Conservation (phyloP, 495 filamentous ascomycete genomes). For the Talaromyces thailandensis region DNA sequence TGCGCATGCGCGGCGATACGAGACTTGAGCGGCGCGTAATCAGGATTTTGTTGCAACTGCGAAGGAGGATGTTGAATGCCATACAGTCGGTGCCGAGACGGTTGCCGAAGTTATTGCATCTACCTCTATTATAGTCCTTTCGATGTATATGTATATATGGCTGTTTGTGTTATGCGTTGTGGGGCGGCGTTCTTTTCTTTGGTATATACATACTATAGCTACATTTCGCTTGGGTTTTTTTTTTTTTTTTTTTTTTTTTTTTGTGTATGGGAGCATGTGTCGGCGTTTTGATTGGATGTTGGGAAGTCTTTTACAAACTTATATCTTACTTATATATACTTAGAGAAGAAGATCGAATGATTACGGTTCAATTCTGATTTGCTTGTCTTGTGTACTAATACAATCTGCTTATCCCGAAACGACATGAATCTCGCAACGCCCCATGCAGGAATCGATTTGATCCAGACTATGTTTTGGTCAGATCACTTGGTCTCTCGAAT, state of each 20-base stretch:
- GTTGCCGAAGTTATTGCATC: constrained; percentile 13
- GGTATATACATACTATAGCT: not conserved
- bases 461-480: not conserved
- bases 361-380: not conserved
- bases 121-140: not conserved
- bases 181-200: not conserved
- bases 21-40: constrained; percentile 70
- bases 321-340: not conserved
- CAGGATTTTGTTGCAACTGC: constrained; percentile 50
- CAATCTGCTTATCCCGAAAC: not conserved
- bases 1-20: constrained; percentile 66
- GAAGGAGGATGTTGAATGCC: constrained; percentile 48
- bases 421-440: not conserved
- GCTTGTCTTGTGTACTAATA: not conserved
- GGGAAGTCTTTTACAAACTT: not conserved
- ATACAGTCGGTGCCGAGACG: constrained; percentile 15
- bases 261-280: not conserved
- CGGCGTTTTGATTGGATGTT: not conserved
- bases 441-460: not conserved
- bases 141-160: not conserved
- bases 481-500: not conserved
- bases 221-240: not conserved
- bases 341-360: not conserved
- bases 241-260: too few relatives aligned
- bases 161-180: not conserved